A percentile compares a stretch with the other conserved stretches of the same genome.
These are phyloP conservation scores for Neospora caninum DNA, from an alignment of 169 alveolate species.

Conservation along the genomic window DNA sequence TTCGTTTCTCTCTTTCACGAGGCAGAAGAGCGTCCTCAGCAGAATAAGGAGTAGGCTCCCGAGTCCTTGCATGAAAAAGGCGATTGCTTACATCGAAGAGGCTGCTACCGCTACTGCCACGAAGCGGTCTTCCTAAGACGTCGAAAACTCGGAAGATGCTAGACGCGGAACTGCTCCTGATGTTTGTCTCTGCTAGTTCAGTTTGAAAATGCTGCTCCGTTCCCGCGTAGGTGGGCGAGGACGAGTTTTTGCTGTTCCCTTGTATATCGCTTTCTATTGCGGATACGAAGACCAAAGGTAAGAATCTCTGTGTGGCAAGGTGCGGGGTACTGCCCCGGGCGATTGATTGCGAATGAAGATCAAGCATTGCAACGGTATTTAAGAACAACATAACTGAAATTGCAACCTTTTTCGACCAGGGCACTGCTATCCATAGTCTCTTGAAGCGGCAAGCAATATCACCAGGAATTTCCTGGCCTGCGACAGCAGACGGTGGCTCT, in stretches of 20 bases:
- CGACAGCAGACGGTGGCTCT: background rate
- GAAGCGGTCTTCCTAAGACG: background rate
- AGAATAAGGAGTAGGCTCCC: background rate
- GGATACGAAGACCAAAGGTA: background rate
- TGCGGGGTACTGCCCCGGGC: background rate
- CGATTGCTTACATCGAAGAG: constrained; percentile 15
- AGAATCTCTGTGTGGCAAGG: background rate
- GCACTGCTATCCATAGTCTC: background rate
- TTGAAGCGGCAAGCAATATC: background rate
- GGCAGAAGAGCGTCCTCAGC: background rate
- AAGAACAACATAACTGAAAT: too few relatives aligned
- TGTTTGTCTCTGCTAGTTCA: background rate
- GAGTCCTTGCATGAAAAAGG: background rate
- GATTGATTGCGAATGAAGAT: background rate
- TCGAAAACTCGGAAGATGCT: background rate
- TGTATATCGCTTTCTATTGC: background rate
- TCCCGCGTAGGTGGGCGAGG: background rate
- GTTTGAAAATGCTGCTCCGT: background rate
- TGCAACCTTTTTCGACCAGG: background rate
- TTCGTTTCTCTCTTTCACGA: background rate
- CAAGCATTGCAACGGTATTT: background rate
- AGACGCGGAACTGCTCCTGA: background rate
- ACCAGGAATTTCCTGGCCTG: background rate
- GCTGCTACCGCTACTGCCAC: constrained; percentile 20
- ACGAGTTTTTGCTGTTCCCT: background rate